These are phyloP conservation scores for Pseudocercospora pini-densiflorae DNA, from an alignment of 2,329 filamentous ascomycete species.

Conservation along the genomic window DNA sequence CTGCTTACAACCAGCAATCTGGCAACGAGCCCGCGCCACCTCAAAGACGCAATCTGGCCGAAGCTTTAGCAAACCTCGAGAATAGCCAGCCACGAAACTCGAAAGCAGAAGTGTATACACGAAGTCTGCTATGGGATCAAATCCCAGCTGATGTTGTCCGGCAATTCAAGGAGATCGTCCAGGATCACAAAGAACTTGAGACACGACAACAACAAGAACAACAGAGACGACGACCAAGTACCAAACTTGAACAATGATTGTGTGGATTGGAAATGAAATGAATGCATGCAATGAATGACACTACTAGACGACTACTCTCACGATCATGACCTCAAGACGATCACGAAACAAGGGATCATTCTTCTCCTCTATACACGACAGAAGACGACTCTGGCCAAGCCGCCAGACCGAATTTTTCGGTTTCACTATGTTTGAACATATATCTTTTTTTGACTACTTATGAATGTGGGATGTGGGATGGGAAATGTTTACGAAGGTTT, in stretches of 20 bases:
- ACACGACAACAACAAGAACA: conserved; percentile 29
- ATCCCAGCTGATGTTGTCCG: conserved; percentile 90
- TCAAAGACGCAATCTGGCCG: conserved; percentile 72
- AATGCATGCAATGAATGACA: conserved; percentile 14
- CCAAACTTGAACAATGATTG: conserved; percentile 26
- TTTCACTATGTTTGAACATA: conserved; percentile 8
- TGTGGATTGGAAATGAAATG: neutral
- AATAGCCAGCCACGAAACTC: conserved; percentile 51
- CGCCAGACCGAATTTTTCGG: conserved; percentile 21
- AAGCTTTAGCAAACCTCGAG: conserved; percentile 80
- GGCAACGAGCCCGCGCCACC: conserved; percentile 37
- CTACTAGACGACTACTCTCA: conserved; percentile 21
- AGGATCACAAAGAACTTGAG: conserved; percentile 55
- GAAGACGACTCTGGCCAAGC: conserved; percentile 25
- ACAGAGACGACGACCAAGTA: conserved; percentile 18
- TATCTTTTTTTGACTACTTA: conserved; percentile 8
- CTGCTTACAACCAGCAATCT: conserved; percentile 58
- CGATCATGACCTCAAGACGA: conserved; percentile 15
- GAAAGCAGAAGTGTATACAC: conserved; percentile 87
- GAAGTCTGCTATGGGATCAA: conserved; percentile 91
- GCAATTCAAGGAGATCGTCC: conserved; percentile 90
- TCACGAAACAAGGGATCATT: conserved; percentile 15
- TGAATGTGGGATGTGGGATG: neutral
- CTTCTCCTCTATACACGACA: conserved; percentile 22
- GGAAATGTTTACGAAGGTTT: conserved; percentile 13